Conservation (phyloP, 2,329 filamentous ascomycete species). For the Lasiodiplodia theobromae region DNA sequence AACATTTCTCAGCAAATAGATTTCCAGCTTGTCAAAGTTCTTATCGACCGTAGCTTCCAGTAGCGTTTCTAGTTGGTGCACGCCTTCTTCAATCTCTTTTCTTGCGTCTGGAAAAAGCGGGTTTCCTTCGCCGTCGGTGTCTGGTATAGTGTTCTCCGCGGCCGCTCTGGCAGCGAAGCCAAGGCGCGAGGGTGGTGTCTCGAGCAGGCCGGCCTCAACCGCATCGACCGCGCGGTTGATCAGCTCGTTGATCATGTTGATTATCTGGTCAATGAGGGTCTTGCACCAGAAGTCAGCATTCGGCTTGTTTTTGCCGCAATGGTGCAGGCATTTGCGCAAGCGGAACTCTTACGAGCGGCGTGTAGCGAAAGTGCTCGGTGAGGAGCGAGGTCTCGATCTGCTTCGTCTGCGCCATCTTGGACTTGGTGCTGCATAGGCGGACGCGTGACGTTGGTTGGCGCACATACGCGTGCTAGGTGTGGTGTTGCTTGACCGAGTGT, state of each 20-base stretch:
- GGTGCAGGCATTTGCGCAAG: not conserved
- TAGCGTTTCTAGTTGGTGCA: slow-evolving; percentile 58
- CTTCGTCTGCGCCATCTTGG: slow-evolving; percentile 51
- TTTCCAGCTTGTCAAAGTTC: slow-evolving; percentile 63
- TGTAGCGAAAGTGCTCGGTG: slow-evolving; percentile 95
- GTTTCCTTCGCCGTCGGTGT: slow-evolving; percentile 47
- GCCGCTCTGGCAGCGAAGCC: slow-evolving; percentile 71
- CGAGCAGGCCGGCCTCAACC: slow-evolving; percentile 81
- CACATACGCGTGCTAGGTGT: not conserved
- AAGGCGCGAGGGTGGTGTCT: slow-evolving; percentile 74
- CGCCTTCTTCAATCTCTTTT: slow-evolving; percentile 84
- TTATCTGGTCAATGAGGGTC: slow-evolving; percentile 96
- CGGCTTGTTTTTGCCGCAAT: not conserved
- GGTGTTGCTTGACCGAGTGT: slow-evolving; percentile 25
- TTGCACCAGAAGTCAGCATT: slow-evolving; percentile 46
- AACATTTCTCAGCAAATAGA: slow-evolving; percentile 86
- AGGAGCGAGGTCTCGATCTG: slow-evolving; percentile 68
- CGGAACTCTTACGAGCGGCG: slow-evolving; percentile 74
- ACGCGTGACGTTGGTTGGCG: slow-evolving; percentile 8
- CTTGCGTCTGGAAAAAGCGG: slow-evolving; percentile 58
- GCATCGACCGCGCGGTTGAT: slow-evolving; percentile 88
- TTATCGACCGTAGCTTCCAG: slow-evolving; percentile 58
- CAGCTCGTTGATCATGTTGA: slow-evolving; percentile 94
- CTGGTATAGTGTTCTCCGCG: slow-evolving; percentile 54
- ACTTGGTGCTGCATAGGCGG: slow-evolving; percentile 4